Percentiles rank a stretch among this genome's conserved stretches.
phyloP scores from a whole-genome alignment of 371 early-diverging fungal species.

The Rhizopus stolonifer region DNA sequence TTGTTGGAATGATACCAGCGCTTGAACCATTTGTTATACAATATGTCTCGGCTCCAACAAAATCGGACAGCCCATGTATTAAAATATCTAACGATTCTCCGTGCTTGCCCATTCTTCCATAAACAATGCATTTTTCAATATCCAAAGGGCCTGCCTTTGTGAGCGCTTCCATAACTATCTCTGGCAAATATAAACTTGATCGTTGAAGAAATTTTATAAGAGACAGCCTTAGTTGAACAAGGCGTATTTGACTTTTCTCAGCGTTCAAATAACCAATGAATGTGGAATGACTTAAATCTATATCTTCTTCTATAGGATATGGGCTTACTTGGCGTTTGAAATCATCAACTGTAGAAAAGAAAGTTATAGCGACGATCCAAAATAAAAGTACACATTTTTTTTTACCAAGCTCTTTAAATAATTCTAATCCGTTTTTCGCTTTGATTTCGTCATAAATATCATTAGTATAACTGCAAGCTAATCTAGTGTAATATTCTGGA shows the following conservation, averaged over 20 bases:
- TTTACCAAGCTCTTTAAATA: conserved; percentile 31
- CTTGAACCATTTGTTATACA: conserved; percentile 58
- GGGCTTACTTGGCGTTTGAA: conserved; percentile 17
- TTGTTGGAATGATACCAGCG: conserved; percentile 25
- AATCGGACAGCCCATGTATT: conserved; percentile 58
- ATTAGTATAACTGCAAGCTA: conserved; percentile 55
- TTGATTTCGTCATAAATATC: conserved; percentile 36
- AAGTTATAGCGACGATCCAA: background rate
- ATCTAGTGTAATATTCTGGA: conserved; percentile 48
- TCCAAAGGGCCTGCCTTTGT: conserved; percentile 37
- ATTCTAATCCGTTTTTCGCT: conserved; percentile 8
- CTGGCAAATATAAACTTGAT: conserved; percentile 36
- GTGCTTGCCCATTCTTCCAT: conserved; percentile 55
- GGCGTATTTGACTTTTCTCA: conserved; percentile 10
- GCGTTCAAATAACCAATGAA: conserved; percentile 38
- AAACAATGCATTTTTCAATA: conserved; percentile 52
- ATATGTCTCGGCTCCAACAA: conserved; percentile 66
- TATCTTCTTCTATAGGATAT: conserved; percentile 1
- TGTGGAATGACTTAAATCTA: conserved; percentile 17
- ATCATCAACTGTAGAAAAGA: conserved; percentile 18
- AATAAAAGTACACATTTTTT: background rate
- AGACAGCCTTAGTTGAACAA: conserved; percentile 31
- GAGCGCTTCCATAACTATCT: conserved; percentile 22
- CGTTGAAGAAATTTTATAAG: conserved; percentile 37
- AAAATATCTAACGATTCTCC: conserved; percentile 53